A percentile compares a stretch with the other conserved stretches of the same genome.
Evolutionary conservation across 164 flowering plant genomes (phyloP).

Genomic region (Macadamia tetraphylla): DNA sequence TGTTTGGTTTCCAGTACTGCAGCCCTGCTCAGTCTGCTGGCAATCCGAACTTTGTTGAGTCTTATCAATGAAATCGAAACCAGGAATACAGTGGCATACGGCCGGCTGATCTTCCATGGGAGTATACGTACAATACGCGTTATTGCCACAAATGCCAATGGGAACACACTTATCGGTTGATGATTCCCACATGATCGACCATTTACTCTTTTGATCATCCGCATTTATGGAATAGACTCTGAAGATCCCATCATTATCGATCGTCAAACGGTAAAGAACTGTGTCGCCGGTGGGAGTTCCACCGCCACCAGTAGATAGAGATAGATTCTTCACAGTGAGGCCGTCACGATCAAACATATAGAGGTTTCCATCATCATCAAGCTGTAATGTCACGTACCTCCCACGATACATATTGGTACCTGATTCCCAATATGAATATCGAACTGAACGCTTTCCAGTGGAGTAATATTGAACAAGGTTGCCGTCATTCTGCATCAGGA

Average conservation of each 20-base stretch:
- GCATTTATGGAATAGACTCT: too few species aligned
- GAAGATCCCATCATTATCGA: not conserved
- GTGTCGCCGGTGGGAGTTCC: not conserved
- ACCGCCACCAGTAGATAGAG: too few species aligned
- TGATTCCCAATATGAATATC: constrained; percentile 1
- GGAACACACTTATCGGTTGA: constrained; percentile 2
- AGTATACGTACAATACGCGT: constrained; percentile 8
- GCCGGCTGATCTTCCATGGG: not conserved
- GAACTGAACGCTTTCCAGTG: not conserved
- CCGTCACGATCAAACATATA: too few species aligned
- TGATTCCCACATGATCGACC: not conserved
- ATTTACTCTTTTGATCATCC: not conserved
- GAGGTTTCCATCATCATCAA: too few species aligned
- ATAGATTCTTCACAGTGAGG: too few species aligned
- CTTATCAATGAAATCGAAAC: not conserved
- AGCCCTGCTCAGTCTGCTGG: not conserved
- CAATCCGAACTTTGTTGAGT: not conserved
- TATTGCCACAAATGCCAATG: constrained; percentile 16
- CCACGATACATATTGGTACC: not conserved
- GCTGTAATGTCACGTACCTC: not conserved
- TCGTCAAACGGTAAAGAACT: not conserved
- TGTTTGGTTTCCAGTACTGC: too few species aligned
- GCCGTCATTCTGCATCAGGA: constrained; percentile 8
- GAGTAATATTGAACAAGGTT: constrained; percentile 10
- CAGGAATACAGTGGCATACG: constrained; percentile 12